Conservation (phyloP, 768 basidiomycete genomes). For the Auriscalpium vulgare region DNA sequence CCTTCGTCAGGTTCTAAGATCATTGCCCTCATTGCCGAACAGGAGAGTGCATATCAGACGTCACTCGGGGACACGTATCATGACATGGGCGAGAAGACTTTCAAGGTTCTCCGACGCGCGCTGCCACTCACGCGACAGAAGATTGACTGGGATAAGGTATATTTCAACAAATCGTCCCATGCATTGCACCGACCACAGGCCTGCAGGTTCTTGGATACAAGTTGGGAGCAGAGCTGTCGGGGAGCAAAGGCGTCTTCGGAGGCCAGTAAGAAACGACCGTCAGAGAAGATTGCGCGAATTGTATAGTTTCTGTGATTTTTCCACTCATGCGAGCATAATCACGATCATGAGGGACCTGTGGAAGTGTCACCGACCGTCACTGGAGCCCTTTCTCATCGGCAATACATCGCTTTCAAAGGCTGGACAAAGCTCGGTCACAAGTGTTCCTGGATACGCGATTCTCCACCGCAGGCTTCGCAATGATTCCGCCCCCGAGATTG, state of each 20-base stretch:
- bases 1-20: conserved; percentile 59
- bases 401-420: too few species aligned
- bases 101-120: conserved; percentile 84
- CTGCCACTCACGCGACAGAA: conserved; percentile 90
- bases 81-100: conserved; percentile 88
- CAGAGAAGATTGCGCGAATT: too few species aligned
- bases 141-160: conserved; percentile 91
- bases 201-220: conserved; percentile 53
- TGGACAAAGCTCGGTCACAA: too few species aligned
- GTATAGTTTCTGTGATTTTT: too few species aligned
- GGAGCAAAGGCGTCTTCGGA: conserved; percentile 50
- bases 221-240: conserved; percentile 67
- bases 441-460: too few species aligned
- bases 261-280: conserved; percentile 15
- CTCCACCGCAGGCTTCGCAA: too few species aligned
- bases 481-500: too few species aligned
- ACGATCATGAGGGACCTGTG: too few species aligned
- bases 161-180: not conserved
- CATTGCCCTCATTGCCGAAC: conserved; percentile 71
- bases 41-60: conserved; percentile 73
- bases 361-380: too few species aligned
- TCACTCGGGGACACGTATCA: conserved; percentile 78
- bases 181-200: conserved; percentile 20
- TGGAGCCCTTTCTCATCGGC: too few species aligned
- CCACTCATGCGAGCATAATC: too few species aligned